phyloP scores from a whole-genome alignment of 2,329 filamentous ascomycete genomes.

The Fusarium subtropicale region DNA sequence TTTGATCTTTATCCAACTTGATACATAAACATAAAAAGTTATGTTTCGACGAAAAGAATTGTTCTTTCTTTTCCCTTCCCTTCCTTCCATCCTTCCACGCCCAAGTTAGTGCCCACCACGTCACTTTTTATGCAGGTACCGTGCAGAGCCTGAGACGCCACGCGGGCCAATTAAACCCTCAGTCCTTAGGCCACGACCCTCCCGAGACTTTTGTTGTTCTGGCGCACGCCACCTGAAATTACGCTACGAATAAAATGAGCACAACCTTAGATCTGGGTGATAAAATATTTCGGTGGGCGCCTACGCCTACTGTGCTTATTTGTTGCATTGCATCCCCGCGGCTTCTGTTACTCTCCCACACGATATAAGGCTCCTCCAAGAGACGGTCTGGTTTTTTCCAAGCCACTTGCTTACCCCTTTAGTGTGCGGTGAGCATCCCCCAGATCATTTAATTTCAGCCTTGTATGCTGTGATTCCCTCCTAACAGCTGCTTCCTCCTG shows the following conservation, averaged over 20 bases:
- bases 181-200: slow-evolving; percentile 12
- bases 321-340: background rate
- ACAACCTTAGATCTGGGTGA: slow-evolving; percentile 10
- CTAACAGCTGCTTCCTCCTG: background rate
- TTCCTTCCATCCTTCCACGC: background rate
- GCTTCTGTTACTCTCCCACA: background rate
- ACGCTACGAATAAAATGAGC: slow-evolving; percentile 14
- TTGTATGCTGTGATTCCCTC: slow-evolving; percentile 9
- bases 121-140: slow-evolving; percentile 47
- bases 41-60: slow-evolving; percentile 13
- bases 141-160: slow-evolving; percentile 51
- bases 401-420: slow-evolving; percentile 24
- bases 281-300: slow-evolving; percentile 1
- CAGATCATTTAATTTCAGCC: slow-evolving; percentile 20
- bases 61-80: background rate
- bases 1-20: background rate
- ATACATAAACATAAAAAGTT: slow-evolving; percentile 13
- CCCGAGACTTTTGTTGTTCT: slow-evolving; percentile 32
- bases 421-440: slow-evolving; percentile 11
- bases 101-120: slow-evolving; percentile 37
- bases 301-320: background rate
- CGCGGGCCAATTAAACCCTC: slow-evolving; percentile 48
- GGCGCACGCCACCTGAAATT: slow-evolving; percentile 38
- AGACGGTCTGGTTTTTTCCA: background rate
- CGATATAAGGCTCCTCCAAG: slow-evolving; percentile 7